Evolutionary conservation across 1,284 basidiomycete species (phyloP), one percentile per base, ranked within the genome.

Genomic region (Ganoderma lucidum): DNA sequence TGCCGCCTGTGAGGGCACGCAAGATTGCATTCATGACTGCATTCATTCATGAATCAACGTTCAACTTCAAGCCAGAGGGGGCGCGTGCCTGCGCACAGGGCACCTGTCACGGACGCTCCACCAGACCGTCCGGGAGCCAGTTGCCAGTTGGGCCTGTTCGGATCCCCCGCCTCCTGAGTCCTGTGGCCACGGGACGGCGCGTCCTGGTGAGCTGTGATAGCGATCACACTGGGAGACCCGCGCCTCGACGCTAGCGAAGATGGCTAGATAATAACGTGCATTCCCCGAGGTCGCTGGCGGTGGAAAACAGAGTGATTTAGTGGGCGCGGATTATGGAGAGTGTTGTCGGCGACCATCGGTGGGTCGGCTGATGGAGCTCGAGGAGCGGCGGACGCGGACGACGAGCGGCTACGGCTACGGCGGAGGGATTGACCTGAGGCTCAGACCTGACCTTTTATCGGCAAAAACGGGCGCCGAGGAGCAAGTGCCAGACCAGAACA

Each of bases 381-480:
- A 56, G 41, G 55, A 62, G 60, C 10, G 39, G 23, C 39, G 62
- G 32, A 35, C 58, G 23, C 39, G 62, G 32, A 35, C 58, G 23
- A 23, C 23, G 60, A 55, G 65, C 67, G 64, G 62, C 70, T 67
- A 69, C 67, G 64, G 62, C 70, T 67, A 69, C 55, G 45, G 63
- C 28, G 60, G 48, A 42, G 45, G 62, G 56, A 32, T 48, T 48
- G 23, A 23, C 23, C 23, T 23, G 23, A 23, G 23, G 23, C 23
- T 23, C 23, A 23, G 23, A 23, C 23, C 23, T 23, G 23, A 23
- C 39, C 72, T 58, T 70, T 69, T 69, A 69, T 69, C 69, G 70
- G 69, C 68, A 68, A 67, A 73, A 66, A 63, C 70, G 72, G 72
- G 73, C 75, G 75, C 75, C 68, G 71, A 71, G 64, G 70, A 64